Conservation (phyloP, 2,329 filamentous ascomycete genomes). For the Fusarium concolor region DNA sequence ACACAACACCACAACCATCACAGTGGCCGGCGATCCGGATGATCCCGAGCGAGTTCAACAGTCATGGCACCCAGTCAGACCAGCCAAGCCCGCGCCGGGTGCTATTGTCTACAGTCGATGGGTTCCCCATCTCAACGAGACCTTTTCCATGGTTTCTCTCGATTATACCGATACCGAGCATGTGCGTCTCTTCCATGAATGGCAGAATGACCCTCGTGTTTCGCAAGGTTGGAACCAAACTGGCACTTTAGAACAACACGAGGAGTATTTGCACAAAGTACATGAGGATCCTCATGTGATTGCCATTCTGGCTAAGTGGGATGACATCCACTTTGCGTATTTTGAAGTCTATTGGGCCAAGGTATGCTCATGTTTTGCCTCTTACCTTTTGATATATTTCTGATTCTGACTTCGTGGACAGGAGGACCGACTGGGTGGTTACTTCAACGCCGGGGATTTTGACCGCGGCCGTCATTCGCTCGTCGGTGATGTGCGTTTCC, state of each 20-base stretch:
- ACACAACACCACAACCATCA: conserved; percentile 58
- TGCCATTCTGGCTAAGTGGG: conserved; percentile 76
- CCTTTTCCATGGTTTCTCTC: conserved; percentile 81
- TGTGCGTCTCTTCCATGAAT: conserved; percentile 77
- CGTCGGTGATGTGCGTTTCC: conserved; percentile 69
- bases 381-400: not conserved
- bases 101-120: conserved; percentile 81
- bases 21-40: conserved; percentile 55
- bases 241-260: conserved; percentile 79
- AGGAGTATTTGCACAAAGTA: conserved; percentile 74
- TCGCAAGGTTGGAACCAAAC: conserved; percentile 84
- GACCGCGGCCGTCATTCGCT: conserved; percentile 70
- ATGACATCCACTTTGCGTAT: conserved; percentile 78
- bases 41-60: conserved; percentile 59
- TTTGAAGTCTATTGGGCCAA: conserved; percentile 85
- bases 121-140: conserved; percentile 79
- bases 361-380: conserved; percentile 49
- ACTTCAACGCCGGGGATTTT: conserved; percentile 66
- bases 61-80: conserved; percentile 76
- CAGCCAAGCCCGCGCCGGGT: conserved; percentile 76
- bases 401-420: conserved; percentile 40
- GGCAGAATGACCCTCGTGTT: conserved; percentile 87
- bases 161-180: conserved; percentile 74
- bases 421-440: conserved; percentile 68
- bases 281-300: conserved; percentile 79